phyloP scores from a whole-genome alignment of 441 rosid genomes.

The Syzygium syzygioides region DNA sequence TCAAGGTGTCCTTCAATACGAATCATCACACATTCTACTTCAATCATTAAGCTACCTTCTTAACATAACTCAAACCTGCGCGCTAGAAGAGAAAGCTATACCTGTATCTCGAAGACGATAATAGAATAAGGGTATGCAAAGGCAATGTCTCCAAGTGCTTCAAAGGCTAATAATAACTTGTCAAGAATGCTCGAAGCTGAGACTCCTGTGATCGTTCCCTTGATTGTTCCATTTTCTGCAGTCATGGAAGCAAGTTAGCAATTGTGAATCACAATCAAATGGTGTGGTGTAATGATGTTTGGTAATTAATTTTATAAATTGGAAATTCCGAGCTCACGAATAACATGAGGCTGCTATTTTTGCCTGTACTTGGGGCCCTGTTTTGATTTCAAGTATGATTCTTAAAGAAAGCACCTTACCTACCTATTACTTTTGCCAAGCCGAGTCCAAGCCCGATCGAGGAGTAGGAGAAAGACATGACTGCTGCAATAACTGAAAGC shows the following conservation, averaged over 20 bases:
- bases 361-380: background rate
- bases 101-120: slow-evolving; percentile 48
- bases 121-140: slow-evolving; percentile 39
- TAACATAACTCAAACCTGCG: background rate
- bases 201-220: slow-evolving; percentile 41
- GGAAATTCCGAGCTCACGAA: background rate
- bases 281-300: background rate
- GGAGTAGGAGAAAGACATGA: slow-evolving; percentile 61
- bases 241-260: background rate
- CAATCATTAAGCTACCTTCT: background rate
- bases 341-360: background rate
- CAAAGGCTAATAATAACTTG: slow-evolving; percentile 36
- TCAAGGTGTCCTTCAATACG: slow-evolving; percentile 38
- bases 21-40: background rate
- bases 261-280: background rate
- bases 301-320: too few species aligned
- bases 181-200: slow-evolving; percentile 10
- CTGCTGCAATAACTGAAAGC: slow-evolving; percentile 51
- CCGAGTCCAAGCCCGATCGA: slow-evolving; percentile 57
- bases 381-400: background rate
- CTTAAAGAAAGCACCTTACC: background rate
- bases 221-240: slow-evolving; percentile 34
- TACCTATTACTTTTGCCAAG: slow-evolving; percentile 47
- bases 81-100: background rate
- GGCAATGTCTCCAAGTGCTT: slow-evolving; percentile 48